Evolutionary conservation across 2,329 filamentous ascomycete species (phyloP).

Genomic region (Triangularia verruculosa): DNA sequence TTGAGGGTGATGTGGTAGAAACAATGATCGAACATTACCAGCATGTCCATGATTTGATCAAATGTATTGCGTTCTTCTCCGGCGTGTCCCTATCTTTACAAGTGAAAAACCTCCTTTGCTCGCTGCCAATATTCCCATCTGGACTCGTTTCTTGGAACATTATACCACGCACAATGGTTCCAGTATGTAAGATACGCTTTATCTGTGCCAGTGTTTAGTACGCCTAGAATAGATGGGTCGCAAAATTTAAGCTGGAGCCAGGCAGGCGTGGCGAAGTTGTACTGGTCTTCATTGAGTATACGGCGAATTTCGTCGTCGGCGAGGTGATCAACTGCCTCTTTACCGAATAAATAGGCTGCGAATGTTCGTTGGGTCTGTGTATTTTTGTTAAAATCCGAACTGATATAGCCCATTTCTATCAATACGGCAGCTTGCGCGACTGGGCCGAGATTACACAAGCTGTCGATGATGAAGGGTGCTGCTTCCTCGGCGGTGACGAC

Average conservation of each 20-base stretch:
- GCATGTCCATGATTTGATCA: neutral
- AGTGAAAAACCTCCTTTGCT: slow-evolving; percentile 48
- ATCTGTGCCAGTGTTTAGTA: slow-evolving; percentile 40
- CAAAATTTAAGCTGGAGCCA: slow-evolving; percentile 53
- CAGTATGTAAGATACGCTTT: slow-evolving; percentile 46
- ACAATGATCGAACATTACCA: neutral
- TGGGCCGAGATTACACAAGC: slow-evolving; percentile 55
- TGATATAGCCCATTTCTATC: too few relatives aligned
- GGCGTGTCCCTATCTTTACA: slow-evolving; percentile 32
- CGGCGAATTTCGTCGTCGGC: slow-evolving; percentile 42
- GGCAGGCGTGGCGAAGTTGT: slow-evolving; percentile 52
- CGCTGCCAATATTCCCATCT: slow-evolving; percentile 41
- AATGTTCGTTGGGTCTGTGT: slow-evolving; percentile 34
- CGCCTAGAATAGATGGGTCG: slow-evolving; percentile 30
- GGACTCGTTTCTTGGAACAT: slow-evolving; percentile 25
- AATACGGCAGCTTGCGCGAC: slow-evolving; percentile 58
- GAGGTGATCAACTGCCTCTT: slow-evolving; percentile 32
- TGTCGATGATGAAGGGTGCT: too few relatives aligned
- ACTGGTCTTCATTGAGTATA: slow-evolving; percentile 46
- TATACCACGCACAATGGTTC: slow-evolving; percentile 42
- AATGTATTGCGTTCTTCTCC: neutral
- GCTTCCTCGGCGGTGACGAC: slow-evolving; percentile 21
- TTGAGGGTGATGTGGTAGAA: too few relatives aligned
- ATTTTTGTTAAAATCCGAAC: too few relatives aligned
- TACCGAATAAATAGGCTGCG: slow-evolving; percentile 40